phyloP scores from a whole-genome alignment of 2,329 filamentous ascomycete species.

The Ramularia endophylla region DNA sequence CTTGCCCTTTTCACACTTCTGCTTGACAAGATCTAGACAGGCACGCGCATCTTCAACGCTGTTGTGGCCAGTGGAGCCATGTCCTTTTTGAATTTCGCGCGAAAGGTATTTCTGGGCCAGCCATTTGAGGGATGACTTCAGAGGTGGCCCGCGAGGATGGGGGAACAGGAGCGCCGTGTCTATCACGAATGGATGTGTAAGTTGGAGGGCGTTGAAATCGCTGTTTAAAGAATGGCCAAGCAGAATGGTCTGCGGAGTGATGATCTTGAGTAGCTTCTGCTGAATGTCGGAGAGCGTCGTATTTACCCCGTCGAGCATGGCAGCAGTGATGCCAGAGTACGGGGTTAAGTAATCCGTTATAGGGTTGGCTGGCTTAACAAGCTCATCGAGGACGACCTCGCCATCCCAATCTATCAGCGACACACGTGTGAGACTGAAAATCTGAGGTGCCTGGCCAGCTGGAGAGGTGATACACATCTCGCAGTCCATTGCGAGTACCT shows the following conservation, averaged over 20 bases:
- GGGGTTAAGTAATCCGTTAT: conserved; percentile 89
- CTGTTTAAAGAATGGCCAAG: conserved; percentile 78
- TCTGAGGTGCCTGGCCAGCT: conserved; percentile 45
- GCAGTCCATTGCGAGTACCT: conserved; percentile 80
- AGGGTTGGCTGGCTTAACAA: conserved; percentile 84
- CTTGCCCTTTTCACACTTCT: conserved; percentile 91
- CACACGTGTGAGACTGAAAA: conserved; percentile 81
- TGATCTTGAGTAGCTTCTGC: conserved; percentile 59
- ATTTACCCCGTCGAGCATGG: conserved; percentile 74
- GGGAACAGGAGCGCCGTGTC: conserved; percentile 89
- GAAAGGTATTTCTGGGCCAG: conserved; percentile 78
- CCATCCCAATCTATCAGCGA: conserved; percentile 85
- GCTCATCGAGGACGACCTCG: conserved; percentile 73
- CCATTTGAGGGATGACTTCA: conserved; percentile 88
- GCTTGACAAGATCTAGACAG: conserved; percentile 86
- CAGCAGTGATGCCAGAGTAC: conserved; percentile 79
- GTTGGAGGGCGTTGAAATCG: conserved; percentile 73
- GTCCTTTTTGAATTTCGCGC: conserved; percentile 79
- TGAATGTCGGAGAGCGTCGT: conserved; percentile 84
- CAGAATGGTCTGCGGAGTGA: conserved; percentile 68
- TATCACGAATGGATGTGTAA: conserved; percentile 88
- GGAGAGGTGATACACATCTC: conserved; percentile 89
- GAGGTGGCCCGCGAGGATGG: conserved; percentile 79
- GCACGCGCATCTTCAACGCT: conserved; percentile 88
- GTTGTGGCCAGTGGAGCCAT: conserved; percentile 71